Conservation (phyloP, 2,329 filamentous ascomycete species). For the Zopfia rhizophila region DNA sequence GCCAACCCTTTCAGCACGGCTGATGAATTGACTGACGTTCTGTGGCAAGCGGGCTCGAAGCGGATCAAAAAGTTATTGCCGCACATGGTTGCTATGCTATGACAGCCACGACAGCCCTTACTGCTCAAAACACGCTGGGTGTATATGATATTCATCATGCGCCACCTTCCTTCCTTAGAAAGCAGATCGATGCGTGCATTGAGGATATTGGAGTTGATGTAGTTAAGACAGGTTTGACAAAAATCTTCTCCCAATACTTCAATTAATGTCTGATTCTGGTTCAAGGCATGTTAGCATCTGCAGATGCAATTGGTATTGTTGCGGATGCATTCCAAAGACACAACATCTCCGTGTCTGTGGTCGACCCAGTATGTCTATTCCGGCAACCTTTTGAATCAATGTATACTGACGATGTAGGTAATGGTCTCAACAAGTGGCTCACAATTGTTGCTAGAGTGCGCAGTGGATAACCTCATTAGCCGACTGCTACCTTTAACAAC, state of each 20-base stretch:
- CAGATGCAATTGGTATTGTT: slow-evolving; percentile 74
- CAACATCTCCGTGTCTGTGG: slow-evolving; percentile 67
- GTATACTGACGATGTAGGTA: slow-evolving; percentile 66
- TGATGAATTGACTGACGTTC: slow-evolving; percentile 26
- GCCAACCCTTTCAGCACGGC: slow-evolving; percentile 42
- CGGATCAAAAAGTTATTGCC: slow-evolving; percentile 93
- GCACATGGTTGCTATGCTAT: slow-evolving; percentile 95
- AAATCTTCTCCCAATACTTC: background rate
- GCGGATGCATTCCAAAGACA: slow-evolving; percentile 71
- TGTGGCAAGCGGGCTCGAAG: slow-evolving; percentile 80
- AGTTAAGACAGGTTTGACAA: slow-evolving; percentile 80
- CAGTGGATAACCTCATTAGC: slow-evolving; percentile 69
- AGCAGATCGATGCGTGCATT: slow-evolving; percentile 86
- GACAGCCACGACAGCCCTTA: slow-evolving; percentile 93
- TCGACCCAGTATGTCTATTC: slow-evolving; percentile 74
- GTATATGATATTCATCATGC: slow-evolving; percentile 83
- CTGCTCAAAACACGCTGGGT: slow-evolving; percentile 92
- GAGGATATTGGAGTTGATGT: slow-evolving; percentile 89
- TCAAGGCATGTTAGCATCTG: slow-evolving; percentile 83
- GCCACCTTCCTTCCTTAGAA: slow-evolving; percentile 80
- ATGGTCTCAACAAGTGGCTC: slow-evolving; percentile 90
- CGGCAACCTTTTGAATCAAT: background rate
- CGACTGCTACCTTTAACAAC: slow-evolving; percentile 73
- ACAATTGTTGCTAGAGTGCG: slow-evolving; percentile 71
- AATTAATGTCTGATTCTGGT: slow-evolving; percentile 14